Base-by-base conservation (phyloP, 805 yeast species). In the Saccharomyces paradoxus region DNA sequence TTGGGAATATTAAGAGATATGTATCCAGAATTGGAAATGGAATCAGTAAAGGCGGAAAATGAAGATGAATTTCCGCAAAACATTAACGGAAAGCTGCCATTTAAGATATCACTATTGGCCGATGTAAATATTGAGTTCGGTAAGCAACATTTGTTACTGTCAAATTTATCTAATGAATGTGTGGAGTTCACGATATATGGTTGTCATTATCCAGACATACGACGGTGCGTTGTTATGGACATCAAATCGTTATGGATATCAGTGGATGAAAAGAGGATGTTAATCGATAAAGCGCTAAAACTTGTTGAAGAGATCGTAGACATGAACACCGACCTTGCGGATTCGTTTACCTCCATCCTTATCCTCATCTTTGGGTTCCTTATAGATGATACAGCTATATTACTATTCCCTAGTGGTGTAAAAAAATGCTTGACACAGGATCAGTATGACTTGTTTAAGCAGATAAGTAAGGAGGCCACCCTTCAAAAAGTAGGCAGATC, bases 321-420 rank as follows among this genome's bases (percentile, higher is more conserved):
- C 48, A 59, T 65, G 2, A 22, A 14, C 2, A 53, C 59, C 10
- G 63, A 58, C 3, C 1, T 51, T 1, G 63, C 53, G 49, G 69
- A 65, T 32, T 57, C 63, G 4, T 54, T 46, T 28, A 61, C 65
- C 2, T 71, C 74, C 29, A 66, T 79, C 1, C 59, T 80, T 2
- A 80, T 73, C 60, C 59, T 71, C 13, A 61, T 79, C 56, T 69
- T 80, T n/a, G 81, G 78, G 55, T 68, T 60, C 53, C 52, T 80
- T 22, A 64, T 65, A 2, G 57, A 60, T 46, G 72, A 68, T 24
- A 29, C 60, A 21, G 50, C 58, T 1, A 41, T 46, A 4, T 37
- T 61, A 17, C 50, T 65, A 17, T 57, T 64, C 28, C 54, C 55
- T 14, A 50, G 57, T 10, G 44, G 28, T 10, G 48, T 49, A 6